Base-by-base conservation (phyloP, 257 asterid species). In the Thymus mandschuricus region DNA sequence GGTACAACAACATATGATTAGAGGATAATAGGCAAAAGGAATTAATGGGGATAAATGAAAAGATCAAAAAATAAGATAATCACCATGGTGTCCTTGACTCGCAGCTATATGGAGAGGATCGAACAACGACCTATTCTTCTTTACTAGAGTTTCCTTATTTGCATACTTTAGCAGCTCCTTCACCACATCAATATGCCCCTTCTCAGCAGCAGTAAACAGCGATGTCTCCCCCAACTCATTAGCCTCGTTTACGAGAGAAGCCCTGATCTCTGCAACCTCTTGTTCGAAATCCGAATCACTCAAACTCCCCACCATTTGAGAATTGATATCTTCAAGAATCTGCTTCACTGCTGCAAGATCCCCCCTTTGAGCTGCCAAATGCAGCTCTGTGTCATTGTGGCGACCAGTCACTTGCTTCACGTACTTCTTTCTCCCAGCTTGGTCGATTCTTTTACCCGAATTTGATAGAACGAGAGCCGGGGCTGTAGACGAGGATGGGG, bases 51-150 rank as follows among this genome's bases (percentile, higher is more conserved):
- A 74, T 12, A 29, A 2, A 46, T 3, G 1, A 74, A 35, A 44
- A 11, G 28, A 55, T 68, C 46, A 6, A 46, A 38, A 52, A 48
- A 64, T 55, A 33, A 73, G 75, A 81, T 51, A n/a, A 73, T 78
- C 66, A 86, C 92, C 92, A 59, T 84, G 87, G 60, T 84, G 87
- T 35, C 92, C 92, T 76, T 84, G 85, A 69, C 89, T 64, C 3
- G 89, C 92, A 68, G 92, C 87, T 46, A 82, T 82, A 72, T 86
- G 92, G 77, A 86, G 83, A 45, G 92, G 87, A 84, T 86, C 92
- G 66, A 84, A 86, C 73, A 79, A 69, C 0, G 89, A 82, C 31
- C 81, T 69, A 54, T 78, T 86, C 85, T 86, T 86, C 82, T 76
- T 84, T 12, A 71, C 48, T 45, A 86, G 82, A 0, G 86, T 82